These are phyloP conservation scores for Akanthomyces lecanii DNA, from an alignment of 2,329 filamentous ascomycete species.

Conservation along the genomic window DNA sequence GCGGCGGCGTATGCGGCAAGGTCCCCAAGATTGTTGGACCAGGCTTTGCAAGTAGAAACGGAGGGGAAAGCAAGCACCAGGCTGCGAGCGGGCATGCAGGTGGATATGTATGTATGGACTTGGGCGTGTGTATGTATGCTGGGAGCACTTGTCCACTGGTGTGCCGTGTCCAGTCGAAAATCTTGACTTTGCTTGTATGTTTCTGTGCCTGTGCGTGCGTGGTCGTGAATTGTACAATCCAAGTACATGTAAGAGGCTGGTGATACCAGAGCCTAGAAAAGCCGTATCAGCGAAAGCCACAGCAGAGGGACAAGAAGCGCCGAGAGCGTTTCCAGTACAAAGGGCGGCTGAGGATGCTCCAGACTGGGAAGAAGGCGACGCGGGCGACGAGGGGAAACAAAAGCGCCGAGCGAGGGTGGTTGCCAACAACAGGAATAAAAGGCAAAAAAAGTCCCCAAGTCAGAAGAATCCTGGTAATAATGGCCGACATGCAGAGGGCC, in stretches of 20 bases:
- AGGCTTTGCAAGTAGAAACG: slow-evolving; percentile 14
- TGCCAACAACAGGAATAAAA: not conserved
- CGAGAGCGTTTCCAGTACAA: not conserved
- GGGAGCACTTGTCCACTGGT: slow-evolving; percentile 7
- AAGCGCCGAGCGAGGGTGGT: not conserved
- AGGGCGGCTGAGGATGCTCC: not conserved
- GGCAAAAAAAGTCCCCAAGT: not conserved
- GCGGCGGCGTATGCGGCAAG: not conserved
- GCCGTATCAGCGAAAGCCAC: not conserved
- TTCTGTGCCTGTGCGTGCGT: slow-evolving; percentile 5
- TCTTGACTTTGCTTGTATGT: not conserved
- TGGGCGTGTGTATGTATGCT: not conserved
- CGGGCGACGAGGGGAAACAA: not conserved
- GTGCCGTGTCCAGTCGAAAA: slow-evolving; percentile 5
- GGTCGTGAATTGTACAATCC: slow-evolving; percentile 13
- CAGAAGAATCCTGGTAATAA: slow-evolving; percentile 1
- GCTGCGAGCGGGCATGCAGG: slow-evolving; percentile 12
- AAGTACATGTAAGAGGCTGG: slow-evolving; percentile 15
- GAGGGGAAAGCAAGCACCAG: slow-evolving; percentile 14
- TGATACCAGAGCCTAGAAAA: slow-evolving; percentile 5
- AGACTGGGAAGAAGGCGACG: not conserved
- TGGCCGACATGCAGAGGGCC: not conserved
- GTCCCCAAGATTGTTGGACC: not conserved
- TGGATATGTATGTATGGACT: slow-evolving; percentile 8
- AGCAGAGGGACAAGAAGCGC: not conserved